Base-by-base conservation (phyloP, 306 rosid genomes). In the Hylodesmum podocarpum region DNA sequence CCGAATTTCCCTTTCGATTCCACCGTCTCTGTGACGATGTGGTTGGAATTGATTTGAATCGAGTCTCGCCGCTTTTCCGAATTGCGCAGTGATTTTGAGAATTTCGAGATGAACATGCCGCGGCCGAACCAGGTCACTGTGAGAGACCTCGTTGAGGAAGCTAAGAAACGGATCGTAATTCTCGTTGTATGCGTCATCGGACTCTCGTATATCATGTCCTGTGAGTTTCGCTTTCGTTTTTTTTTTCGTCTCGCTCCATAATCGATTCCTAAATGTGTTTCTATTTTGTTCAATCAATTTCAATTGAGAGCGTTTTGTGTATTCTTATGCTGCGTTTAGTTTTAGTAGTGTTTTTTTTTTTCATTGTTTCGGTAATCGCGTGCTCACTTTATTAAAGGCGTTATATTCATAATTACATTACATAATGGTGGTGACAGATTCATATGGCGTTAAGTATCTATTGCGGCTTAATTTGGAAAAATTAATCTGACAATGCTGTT, bases 141-240 rank as follows among this genome's bases (percentile, higher is more conserved):
- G 76, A 94, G 94, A 10, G 99, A 95, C 97, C 97, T 95, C 19
- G 91, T 83, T 6, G 99, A 95, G 79, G 99, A 95, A 82, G 97
- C 97, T 13, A 95, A 95, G 92, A 95, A 92, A 84, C 88, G 97
- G 81, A 72, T 95, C 85, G 89, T 95, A 16, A 77, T 95, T 66
- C 87, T 95, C 71, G 81, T 83, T 73, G 82, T 95, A 53, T 90
- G 90, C 84, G 93, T 90, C 6, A 92, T 95, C 16, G 99, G 99
- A 72, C 85, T 95, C 76, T 92, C 99, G 0, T 95, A 95, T 77
- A 85, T 95, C 82, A 95, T 95, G 99, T 95, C 99, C 2, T 79
- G 99, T 96, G 81, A 88, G 96, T 82, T 49, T 70, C 15, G 10
- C 28, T 59, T 41, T 69, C 12, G 40, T 54, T 43, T 31, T 14